Evolutionary conservation across 2,329 filamentous ascomycete species (phyloP).

Genomic region (Grosmannia penicillata): DNA sequence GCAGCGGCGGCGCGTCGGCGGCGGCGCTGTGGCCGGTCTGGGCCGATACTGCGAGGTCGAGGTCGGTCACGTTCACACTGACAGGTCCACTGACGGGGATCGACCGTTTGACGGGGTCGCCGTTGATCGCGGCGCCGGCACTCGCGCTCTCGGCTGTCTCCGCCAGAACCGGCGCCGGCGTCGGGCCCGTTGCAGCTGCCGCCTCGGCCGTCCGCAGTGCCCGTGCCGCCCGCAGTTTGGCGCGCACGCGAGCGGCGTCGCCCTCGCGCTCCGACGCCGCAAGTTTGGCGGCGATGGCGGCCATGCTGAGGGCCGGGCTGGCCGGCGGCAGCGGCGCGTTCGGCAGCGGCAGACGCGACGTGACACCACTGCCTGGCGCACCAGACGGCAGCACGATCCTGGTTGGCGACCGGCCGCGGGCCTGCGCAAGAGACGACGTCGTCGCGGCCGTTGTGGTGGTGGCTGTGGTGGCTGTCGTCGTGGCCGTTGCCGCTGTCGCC

Average conservation of each 20-base stretch:
- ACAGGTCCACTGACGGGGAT: too few species aligned
- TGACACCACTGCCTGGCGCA: background rate
- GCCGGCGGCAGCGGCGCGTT: constrained; percentile 22
- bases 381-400: background rate
- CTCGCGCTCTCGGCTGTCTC: background rate
- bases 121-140: background rate
- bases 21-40: constrained; percentile 6
- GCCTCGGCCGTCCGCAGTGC: constrained; percentile 15
- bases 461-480: background rate
- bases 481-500: background rate
- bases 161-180: constrained; percentile 6
- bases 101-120: constrained; percentile 8
- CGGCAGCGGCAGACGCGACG: constrained; percentile 11
- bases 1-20: background rate
- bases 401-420: constrained; percentile 8
- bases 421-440: background rate
- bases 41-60: background rate
- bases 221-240: constrained; percentile 43
- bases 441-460: background rate
- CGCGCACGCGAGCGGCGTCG: constrained; percentile 46
- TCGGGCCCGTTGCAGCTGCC: constrained; percentile 2
- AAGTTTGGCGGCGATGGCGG: constrained; percentile 46
- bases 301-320: constrained; percentile 45
- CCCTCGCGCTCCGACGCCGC: constrained; percentile 50
- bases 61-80: background rate